Evolutionary conservation across 495 filamentous ascomycete species (phyloP), one percentile per base, ranked within the genome.

Genomic region (Astrothelium macrocarpum): DNA sequence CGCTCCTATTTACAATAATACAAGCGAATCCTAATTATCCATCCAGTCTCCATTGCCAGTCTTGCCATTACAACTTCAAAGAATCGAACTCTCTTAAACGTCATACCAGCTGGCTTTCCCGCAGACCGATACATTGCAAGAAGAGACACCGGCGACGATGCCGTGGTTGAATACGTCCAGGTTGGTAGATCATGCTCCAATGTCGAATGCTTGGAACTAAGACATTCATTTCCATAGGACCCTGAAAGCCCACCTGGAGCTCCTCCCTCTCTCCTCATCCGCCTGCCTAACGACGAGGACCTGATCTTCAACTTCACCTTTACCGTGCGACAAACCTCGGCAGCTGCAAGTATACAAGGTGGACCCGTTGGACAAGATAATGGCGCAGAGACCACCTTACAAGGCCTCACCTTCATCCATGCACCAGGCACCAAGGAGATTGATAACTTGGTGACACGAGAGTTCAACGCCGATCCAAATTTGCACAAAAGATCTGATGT

Each of bases 401-500:
- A 88, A 60, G 91, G 92, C 39, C 82, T 98, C 5, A 98, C 94
- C 7, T 97, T 91, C 75, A 87, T 93, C 46, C 91, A 91, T 72
- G 93, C 88, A 32, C 88, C 93, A 1, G 95, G 83, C 66, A 75
- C 84, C 11, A 87, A 85, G 73, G 94, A 97, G 65, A 81, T 98
- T 14, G 94, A 97, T 70, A 97, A 94, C 67, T 78, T 98, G 29
- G 87, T 97, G 53, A 97, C 90, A 25, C 80, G 91, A 66, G 94
- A 98, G 73, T 97, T 98, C 70, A 90, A 97, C 66, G 91, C 93
- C 32, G 92, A 98, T 68, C 94, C 95, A 0, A 98, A 98, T 73
- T 78, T 98, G 32, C 94, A 98, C 78, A 96, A 96, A 71, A 97
- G 97, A 68, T 83, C 91, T 28, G 97, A 96, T 74, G 94, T 98